Conservation (phyloP, 495 filamentous ascomycete genomes). For the Rostrohypoxylon terebratum region DNA sequence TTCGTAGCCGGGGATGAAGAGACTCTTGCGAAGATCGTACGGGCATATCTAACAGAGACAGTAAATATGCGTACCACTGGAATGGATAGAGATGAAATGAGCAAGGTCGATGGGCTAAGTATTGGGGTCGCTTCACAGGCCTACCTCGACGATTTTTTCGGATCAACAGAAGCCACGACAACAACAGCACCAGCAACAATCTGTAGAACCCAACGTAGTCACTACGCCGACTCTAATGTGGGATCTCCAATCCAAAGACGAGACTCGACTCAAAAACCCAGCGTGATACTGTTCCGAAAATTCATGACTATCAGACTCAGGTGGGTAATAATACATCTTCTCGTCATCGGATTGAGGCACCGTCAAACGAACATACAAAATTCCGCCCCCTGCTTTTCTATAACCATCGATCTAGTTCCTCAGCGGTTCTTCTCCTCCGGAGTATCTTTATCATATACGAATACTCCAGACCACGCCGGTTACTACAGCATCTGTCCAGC, state of each 20-base stretch:
- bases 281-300: not conserved
- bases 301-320: not conserved
- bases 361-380: not conserved
- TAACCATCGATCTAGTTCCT: not conserved
- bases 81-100: not conserved
- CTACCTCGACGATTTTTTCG: not conserved
- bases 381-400: slow-evolving; percentile 5
- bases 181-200: not conserved
- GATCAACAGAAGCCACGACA: not conserved
- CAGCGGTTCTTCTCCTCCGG: not conserved
- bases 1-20: slow-evolving; percentile 11
- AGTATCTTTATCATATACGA: not conserved
- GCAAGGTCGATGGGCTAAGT: not conserved
- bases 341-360: not conserved
- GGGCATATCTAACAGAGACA: not conserved
- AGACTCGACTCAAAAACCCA: not conserved
- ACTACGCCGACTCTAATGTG: too few relatives aligned
- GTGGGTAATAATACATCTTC: not conserved
- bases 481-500: slow-evolving; percentile 16
- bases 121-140: slow-evolving; percentile 3
- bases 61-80: not conserved
- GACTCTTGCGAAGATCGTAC: slow-evolving; percentile 8
- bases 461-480: not conserved
- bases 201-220: too few relatives aligned
- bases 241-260: not conserved